A percentile compares a stretch with the other conserved stretches of the same genome.
These are phyloP conservation scores for Colletotrichum sp. DNA, from an alignment of 2,329 filamentous ascomycete species.

Conservation along the genomic window DNA sequence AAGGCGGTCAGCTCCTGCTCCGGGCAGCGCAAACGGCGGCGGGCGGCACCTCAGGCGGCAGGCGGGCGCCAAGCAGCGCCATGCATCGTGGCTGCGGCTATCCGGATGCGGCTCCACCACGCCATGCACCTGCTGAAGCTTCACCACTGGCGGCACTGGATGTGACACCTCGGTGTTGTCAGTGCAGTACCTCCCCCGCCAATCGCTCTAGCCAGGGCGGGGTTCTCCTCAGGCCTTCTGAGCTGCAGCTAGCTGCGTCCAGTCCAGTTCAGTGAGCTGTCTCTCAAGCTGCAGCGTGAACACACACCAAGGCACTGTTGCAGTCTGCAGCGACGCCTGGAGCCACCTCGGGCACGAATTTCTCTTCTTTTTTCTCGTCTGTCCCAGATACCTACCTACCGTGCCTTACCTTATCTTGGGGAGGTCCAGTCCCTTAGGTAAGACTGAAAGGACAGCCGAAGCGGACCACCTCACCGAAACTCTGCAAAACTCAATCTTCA, in stretches of 20 bases:
- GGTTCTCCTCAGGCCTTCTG: neutral
- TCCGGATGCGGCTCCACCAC: slow-evolving; percentile 16
- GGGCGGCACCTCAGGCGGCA: neutral
- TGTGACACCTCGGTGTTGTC: neutral
- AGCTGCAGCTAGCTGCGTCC: neutral
- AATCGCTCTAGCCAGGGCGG: neutral
- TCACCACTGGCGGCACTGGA: neutral
- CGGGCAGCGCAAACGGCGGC: neutral
- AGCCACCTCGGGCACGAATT: slow-evolving; percentile 1
- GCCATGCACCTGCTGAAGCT: neutral
- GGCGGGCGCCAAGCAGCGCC: neutral
- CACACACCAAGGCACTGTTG: neutral
- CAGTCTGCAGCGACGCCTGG: neutral
- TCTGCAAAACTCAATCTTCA: neutral
- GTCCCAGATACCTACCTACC: neutral
- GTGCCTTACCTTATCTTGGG: neutral
- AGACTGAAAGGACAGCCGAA: neutral
- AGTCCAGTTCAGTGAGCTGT: neutral
- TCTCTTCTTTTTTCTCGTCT: neutral
- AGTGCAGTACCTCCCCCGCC: neutral
- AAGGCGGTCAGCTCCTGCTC: neutral
- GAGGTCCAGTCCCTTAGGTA: neutral
- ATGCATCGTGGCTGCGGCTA: slow-evolving; percentile 7
- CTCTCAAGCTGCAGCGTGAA: neutral
- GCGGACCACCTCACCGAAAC: neutral